These are phyloP conservation scores for Dactylorhiza incarnata DNA, from an alignment of 106 monocot genomes.

Conservation along the genomic window DNA sequence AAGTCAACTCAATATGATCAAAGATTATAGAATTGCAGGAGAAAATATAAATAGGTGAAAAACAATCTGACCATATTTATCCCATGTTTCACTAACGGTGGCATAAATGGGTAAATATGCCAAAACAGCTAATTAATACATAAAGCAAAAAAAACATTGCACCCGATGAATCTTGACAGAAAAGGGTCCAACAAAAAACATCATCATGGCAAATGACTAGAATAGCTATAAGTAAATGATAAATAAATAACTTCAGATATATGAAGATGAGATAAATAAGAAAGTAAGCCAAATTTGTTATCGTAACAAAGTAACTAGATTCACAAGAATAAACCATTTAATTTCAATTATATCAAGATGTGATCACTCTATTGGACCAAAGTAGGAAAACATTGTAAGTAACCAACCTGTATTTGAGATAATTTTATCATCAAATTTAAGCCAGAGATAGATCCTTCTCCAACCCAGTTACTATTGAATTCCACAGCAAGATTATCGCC, in stretches of 20 bases:
- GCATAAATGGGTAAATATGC: background rate
- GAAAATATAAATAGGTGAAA: background rate
- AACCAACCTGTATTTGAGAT: conserved; percentile 62
- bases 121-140: background rate
- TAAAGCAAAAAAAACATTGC: background rate
- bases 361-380: background rate
- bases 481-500: conserved; percentile 11
- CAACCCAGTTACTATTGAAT: conserved; percentile 51
- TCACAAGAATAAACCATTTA: background rate
- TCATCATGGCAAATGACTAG: background rate
- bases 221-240: background rate
- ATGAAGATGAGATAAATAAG: background rate
- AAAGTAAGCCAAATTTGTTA: background rate
- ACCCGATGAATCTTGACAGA: background rate
- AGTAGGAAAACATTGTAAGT: conserved; percentile 4
- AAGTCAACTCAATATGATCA: background rate
- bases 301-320: background rate
- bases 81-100: background rate
- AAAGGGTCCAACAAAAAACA: background rate
- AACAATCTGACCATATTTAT: background rate
- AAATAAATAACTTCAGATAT: background rate
- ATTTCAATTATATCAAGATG: background rate
- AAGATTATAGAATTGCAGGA: background rate
- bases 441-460: conserved; percentile 57
- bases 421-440: conserved; percentile 48